Conservation (phyloP, 2,329 filamentous ascomycete genomes). For the Exophiala sp. region DNA sequence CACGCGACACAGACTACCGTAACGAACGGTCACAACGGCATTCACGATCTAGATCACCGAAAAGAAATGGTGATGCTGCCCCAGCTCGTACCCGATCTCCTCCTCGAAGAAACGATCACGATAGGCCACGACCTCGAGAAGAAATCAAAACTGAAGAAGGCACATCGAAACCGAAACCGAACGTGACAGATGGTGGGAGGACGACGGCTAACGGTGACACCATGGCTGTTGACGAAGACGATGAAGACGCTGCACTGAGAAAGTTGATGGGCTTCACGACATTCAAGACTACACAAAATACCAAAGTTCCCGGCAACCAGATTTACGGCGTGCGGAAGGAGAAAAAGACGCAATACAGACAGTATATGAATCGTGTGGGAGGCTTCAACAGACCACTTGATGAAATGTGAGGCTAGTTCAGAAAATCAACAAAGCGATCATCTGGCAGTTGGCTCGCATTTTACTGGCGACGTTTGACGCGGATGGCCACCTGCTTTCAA, state of each 20-base stretch:
- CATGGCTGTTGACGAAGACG: slow-evolving; percentile 48
- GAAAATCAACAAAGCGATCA: no score
- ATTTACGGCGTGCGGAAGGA: slow-evolving; percentile 80
- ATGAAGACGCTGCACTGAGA: slow-evolving; percentile 68
- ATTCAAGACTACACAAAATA: slow-evolving; percentile 83
- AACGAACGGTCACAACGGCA: slow-evolving; percentile 32
- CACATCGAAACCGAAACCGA: slow-evolving; percentile 29
- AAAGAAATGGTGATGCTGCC: slow-evolving; percentile 36
- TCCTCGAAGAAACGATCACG: slow-evolving; percentile 29
- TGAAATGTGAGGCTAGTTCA: slow-evolving; percentile 32
- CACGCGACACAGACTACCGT: slow-evolving; percentile 7
- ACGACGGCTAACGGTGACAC: slow-evolving; percentile 21
- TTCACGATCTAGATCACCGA: slow-evolving; percentile 32
- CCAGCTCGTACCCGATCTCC: slow-evolving; percentile 38
- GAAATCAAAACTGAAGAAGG: slow-evolving; percentile 32
- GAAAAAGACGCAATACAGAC: slow-evolving; percentile 90
- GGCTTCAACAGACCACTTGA: slow-evolving; percentile 51
- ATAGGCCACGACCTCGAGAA: slow-evolving; percentile 25
- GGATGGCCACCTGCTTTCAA: no score
- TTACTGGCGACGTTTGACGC: no score
- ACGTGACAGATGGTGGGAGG: slow-evolving; percentile 25
- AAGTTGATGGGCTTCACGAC: slow-evolving; percentile 85
- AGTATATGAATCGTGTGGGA: slow-evolving; percentile 73
- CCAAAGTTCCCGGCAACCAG: slow-evolving; percentile 84
- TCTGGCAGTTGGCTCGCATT: no score